Conservation (phyloP, 495 filamentous ascomycete species). For the Platismatia glauca region DNA sequence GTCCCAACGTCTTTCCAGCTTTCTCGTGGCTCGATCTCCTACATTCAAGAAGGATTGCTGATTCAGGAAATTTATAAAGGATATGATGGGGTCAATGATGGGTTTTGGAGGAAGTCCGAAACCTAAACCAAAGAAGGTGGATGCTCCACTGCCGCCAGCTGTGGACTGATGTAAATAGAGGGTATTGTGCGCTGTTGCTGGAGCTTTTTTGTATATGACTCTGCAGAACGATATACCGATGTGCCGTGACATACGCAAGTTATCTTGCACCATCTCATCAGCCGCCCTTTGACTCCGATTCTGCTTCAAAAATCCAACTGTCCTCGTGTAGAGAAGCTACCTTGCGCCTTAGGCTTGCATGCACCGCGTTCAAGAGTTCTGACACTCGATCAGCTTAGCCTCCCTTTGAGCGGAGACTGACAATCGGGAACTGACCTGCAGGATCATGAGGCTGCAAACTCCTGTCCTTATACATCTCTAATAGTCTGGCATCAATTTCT, state of each 20-base stretch:
- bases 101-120: conserved; percentile 52
- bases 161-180: conserved; percentile 38
- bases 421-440: conserved; percentile 45
- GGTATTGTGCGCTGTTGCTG: background rate
- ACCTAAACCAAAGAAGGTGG: conserved; percentile 38
- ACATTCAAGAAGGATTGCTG: background rate
- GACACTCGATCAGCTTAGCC: conserved; percentile 23
- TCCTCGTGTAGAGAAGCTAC: conserved; percentile 69
- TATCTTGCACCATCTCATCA: background rate
- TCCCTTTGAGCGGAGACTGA: conserved; percentile 6
- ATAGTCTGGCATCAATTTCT: conserved; percentile 42
- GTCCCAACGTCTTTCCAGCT: background rate
- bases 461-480: conserved; percentile 51
- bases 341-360: conserved; percentile 61
- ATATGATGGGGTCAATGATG: conserved; percentile 96
- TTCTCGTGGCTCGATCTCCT: background rate
- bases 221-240: background rate
- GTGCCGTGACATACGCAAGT: background rate
- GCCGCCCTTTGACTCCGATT: conserved; percentile 35
- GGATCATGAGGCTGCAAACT: conserved; percentile 57
- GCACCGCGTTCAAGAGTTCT: conserved; percentile 67
- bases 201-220: conserved; percentile 5
- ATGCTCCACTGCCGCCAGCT: conserved; percentile 38
- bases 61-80: conserved; percentile 25
- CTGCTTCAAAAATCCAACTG: conserved; percentile 84